A percentile compares a stretch with the other conserved stretches of the same genome.
Conservation (phyloP, 306 rosid genomes). For the Vicia sativa region DNA sequence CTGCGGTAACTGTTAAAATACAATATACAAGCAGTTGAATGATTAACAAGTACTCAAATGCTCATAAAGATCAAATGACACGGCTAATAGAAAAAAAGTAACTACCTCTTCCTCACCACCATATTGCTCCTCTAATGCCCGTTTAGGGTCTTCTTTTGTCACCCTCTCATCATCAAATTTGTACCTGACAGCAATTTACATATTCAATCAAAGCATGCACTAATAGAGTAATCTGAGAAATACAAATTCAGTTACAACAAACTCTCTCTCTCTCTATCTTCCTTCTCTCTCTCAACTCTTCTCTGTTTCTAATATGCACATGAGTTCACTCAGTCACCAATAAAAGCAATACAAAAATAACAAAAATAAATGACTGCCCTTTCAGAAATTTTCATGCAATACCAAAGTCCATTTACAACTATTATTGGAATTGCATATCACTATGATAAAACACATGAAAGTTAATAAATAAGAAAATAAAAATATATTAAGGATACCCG, state of each 20-base stretch:
- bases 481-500: not conserved
- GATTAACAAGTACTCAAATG: slow-evolving; percentile 30
- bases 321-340: slow-evolving; percentile 12
- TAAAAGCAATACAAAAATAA: slow-evolving; percentile 27
- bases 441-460: slow-evolving; percentile 1
- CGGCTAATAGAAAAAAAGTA: slow-evolving; percentile 25
- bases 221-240: too few species aligned
- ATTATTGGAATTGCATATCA: not conserved
- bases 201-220: slow-evolving; percentile 35
- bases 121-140: slow-evolving; percentile 98
- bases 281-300: too few species aligned
- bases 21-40: slow-evolving; percentile 33
- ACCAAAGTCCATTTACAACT: slow-evolving; percentile 8
- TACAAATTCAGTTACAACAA: too few species aligned
- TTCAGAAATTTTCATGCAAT: slow-evolving; percentile 7
- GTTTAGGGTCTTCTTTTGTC: slow-evolving; percentile 90
- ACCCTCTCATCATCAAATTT: slow-evolving; percentile 98
- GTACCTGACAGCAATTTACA: slow-evolving; percentile 57
- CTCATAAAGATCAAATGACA: slow-evolving; percentile 29
- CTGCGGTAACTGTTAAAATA: slow-evolving; percentile 77
- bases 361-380: slow-evolving; percentile 12
- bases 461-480: not conserved
- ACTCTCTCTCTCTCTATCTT: too few species aligned
- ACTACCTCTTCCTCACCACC: slow-evolving; percentile 99
- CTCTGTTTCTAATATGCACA: too few species aligned